Evolutionary conservation across 2,329 filamentous ascomycete species (phyloP), one percentile per base, ranked within the genome.

Genomic region (Calonectria montana): DNA sequence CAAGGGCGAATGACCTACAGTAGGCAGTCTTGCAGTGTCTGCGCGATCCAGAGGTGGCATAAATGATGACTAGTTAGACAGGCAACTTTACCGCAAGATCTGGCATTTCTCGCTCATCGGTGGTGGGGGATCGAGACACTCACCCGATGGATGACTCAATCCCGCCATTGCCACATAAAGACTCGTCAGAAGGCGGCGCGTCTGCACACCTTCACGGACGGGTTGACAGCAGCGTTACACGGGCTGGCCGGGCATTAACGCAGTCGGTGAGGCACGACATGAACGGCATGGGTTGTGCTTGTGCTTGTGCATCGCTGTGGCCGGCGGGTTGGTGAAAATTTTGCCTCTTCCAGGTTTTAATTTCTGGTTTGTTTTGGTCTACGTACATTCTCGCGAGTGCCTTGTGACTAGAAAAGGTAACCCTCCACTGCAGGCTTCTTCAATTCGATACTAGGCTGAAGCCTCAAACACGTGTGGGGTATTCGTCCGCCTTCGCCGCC

Each of bases 201-300:
- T 47, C 43, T 9, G 9, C 43, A 23, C 43, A 47, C n/a, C 8
- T n/a, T 12, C 43, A 23, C 43, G n/a, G n/a, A n/a, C 21, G 4
- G 9, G 21, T 47, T 13, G 21, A 47, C 43, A 47, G 16, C 41
- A 45, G 18, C 18, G 41, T 45, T 21, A 45, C 41, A 45, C 41
- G 23, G 48, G 3, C 15, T 23, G 4, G 62, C 18, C 27, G 57
- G 15, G 47, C 27, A 25, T 50, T 23, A 18, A 64, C 25, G 62
- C 62, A 37, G 62, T 31, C 29, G 62, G 31, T 50, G 62, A 50
- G 8, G 27, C 27, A 65, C 62, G 27, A 18, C 29, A 50, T 29
- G 23, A 37, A 27, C 27, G 45, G 50, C 62, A 65, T 65, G 62
- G 41, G n/a, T n/a, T n/a, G n/a, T n/a, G n/a, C n/a, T n/a, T n/a